Conservation (phyloP, 2,329 filamentous ascomycete species). For the Chaetothyriales sp. region DNA sequence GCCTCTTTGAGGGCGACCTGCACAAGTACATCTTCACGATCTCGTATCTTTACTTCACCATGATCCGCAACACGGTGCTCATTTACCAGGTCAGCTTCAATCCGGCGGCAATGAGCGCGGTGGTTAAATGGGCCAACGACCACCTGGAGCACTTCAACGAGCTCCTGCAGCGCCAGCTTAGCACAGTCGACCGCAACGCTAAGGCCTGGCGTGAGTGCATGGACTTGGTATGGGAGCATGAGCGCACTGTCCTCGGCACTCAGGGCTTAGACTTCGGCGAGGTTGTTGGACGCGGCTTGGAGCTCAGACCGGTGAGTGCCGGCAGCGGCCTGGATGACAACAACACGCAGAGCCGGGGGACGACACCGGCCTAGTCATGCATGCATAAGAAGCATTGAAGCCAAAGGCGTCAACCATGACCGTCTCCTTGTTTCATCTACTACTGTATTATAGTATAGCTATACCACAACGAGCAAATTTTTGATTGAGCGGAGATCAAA, state of each 20-base stretch:
- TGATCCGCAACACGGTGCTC: constrained; percentile 82
- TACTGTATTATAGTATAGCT: neutral
- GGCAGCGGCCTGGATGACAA: constrained; percentile 1
- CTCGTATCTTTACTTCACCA: constrained; percentile 85
- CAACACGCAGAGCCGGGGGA: neutral
- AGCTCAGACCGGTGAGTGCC: constrained; percentile 6
- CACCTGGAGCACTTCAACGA: constrained; percentile 82
- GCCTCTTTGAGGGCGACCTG: constrained; percentile 86
- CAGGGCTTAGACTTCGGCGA: constrained; percentile 83
- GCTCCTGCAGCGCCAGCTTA: constrained; percentile 68
- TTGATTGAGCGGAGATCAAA: constrained; percentile 11
- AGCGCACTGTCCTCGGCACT: constrained; percentile 54
- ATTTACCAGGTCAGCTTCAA: constrained; percentile 82
- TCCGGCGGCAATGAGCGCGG: constrained; percentile 74
- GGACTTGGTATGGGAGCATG: constrained; percentile 65
- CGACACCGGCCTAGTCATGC: neutral
- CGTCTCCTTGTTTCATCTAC: neutral
- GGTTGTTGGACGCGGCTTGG: constrained; percentile 49
- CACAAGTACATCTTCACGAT: constrained; percentile 87
- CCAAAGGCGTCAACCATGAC: neutral
- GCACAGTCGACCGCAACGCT: constrained; percentile 63
- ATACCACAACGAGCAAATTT: neutral
- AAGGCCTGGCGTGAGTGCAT: constrained; percentile 71
- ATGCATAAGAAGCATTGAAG: neutral
- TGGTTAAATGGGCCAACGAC: constrained; percentile 96